A percentile compares a stretch with the other conserved stretches of the same genome.
Evolutionary conservation across 495 filamentous ascomycete genomes (phyloP).

Genomic region (Bryoglossum gracile): DNA sequence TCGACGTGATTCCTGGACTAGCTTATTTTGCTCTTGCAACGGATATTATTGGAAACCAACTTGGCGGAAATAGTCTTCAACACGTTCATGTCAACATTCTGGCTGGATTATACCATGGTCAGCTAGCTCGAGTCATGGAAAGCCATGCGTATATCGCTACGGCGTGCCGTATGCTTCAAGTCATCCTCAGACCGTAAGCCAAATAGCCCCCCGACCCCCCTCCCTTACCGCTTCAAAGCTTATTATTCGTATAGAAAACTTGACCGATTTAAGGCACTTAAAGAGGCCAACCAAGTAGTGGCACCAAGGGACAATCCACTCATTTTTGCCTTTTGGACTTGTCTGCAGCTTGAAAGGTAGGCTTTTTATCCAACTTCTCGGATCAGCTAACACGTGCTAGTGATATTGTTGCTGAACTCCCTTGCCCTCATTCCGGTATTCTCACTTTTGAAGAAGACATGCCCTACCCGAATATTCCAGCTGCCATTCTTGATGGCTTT

Average conservation of each 20-base stretch:
- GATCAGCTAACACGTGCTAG: slow-evolving; percentile 35
- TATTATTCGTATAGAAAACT: slow-evolving; percentile 26
- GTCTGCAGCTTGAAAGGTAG: slow-evolving; percentile 86
- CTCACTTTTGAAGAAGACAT: slow-evolving; percentile 64
- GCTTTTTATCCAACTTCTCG: background rate
- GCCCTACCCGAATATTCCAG: slow-evolving; percentile 47
- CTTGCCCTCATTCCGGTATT: slow-evolving; percentile 72
- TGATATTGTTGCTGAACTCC: slow-evolving; percentile 87
- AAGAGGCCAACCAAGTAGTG: background rate
- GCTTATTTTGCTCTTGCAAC: slow-evolving; percentile 82
- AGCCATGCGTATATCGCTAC: slow-evolving; percentile 82
- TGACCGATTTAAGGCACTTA: slow-evolving; percentile 26
- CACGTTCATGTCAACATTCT: slow-evolving; percentile 83
- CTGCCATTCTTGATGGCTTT: slow-evolving; percentile 35
- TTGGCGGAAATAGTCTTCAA: slow-evolving; percentile 67
- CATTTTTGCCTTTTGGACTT: slow-evolving; percentile 86
- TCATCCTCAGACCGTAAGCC: slow-evolving; percentile 74
- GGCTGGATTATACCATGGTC: slow-evolving; percentile 81
- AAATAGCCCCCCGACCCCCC: no score
- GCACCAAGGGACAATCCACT: slow-evolving; percentile 45
- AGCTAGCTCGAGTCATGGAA: slow-evolving; percentile 79
- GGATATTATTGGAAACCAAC: slow-evolving; percentile 75
- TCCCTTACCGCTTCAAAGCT: slow-evolving; percentile 1
- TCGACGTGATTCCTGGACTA: slow-evolving; percentile 84
- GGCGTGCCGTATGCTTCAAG: slow-evolving; percentile 67